phyloP scores from a whole-genome alignment of 805 yeast species.

The Candida parachauliodes region DNA sequence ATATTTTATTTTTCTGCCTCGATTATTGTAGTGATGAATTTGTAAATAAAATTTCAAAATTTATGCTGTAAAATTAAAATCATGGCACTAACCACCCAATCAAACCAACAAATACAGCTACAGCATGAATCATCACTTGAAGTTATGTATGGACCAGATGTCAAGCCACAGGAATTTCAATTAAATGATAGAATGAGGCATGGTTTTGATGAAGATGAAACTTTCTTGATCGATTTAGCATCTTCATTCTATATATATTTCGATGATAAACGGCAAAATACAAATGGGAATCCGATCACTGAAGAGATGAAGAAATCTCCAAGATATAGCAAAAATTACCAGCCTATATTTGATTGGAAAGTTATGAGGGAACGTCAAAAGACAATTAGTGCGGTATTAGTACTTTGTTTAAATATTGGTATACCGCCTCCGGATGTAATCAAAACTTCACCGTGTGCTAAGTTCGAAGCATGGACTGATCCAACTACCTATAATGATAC shows the following conservation, averaged over 20 bases:
- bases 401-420: conserved; percentile 85
- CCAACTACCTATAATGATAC: conserved; percentile 79
- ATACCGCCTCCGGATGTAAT: conserved; percentile 97
- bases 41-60: not conserved
- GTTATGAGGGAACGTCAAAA: conserved; percentile 84
- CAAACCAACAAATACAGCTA: conserved; percentile 1
- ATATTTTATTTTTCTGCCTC: no score
- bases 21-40: no score
- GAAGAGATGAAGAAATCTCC: conserved; percentile 48
- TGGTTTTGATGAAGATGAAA: conserved; percentile 64
- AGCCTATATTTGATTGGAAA: conserved; percentile 87
- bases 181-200: conserved; percentile 58
- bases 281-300: conserved; percentile 77
- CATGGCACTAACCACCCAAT: no score
- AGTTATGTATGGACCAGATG: conserved; percentile 2
- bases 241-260: conserved; percentile 77
- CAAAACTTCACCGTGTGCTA: conserved; percentile 90
- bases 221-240: conserved; percentile 52
- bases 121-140: conserved; percentile 1
- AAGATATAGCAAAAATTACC: conserved; percentile 46
- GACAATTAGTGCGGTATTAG: conserved; percentile 89
- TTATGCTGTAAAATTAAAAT: not conserved
- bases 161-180: conserved; percentile 14
- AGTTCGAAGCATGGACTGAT: conserved; percentile 89
- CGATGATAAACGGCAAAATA: conserved; percentile 88